Percentiles rank a stretch among this genome's conserved stretches.
phyloP scores from a whole-genome alignment of 2,329 filamentous ascomycete species.

The Phialocephala subalpina region DNA sequence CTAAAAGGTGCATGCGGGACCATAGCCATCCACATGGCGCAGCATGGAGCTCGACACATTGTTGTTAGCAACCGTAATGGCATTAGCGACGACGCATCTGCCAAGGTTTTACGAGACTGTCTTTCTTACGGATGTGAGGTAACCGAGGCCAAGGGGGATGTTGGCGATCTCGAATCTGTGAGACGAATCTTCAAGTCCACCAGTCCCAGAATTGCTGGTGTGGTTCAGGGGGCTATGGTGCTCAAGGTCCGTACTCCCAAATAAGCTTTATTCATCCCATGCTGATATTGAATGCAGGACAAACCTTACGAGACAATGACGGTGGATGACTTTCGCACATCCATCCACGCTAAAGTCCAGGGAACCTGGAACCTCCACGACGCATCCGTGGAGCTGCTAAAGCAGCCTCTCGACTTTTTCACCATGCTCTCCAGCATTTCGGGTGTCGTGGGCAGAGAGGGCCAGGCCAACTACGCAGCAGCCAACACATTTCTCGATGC shows the following conservation, averaged over 20 bases:
- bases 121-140: slow-evolving; percentile 24
- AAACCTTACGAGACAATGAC: slow-evolving; percentile 20
- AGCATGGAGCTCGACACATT: slow-evolving; percentile 29
- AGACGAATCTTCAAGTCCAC: slow-evolving; percentile 16
- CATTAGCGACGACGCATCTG: slow-evolving; percentile 16
- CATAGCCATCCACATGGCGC: slow-evolving; percentile 12
- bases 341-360: slow-evolving; percentile 25
- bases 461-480: slow-evolving; percentile 57
- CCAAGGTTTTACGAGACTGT: slow-evolving; percentile 17
- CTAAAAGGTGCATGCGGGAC: slow-evolving; percentile 33
- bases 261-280: too few species aligned
- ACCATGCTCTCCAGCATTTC: slow-evolving; percentile 48
- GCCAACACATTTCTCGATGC: slow-evolving; percentile 57
- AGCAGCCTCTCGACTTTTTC: slow-evolving; percentile 49
- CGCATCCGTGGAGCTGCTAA: slow-evolving; percentile 37
- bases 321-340: slow-evolving; percentile 23
- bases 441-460: slow-evolving; percentile 45
- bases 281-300: not conserved
- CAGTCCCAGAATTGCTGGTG: slow-evolving; percentile 30
- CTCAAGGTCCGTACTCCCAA: slow-evolving; percentile 29
- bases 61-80: slow-evolving; percentile 28
- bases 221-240: slow-evolving; percentile 46
- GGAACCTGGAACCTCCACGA: slow-evolving; percentile 37
- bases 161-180: slow-evolving; percentile 22
- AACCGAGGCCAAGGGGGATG: slow-evolving; percentile 21